These are phyloP conservation scores for Scheffersomyces stipitis DNA, from an alignment of 805 yeast genomes.

Conservation along the genomic window DNA sequence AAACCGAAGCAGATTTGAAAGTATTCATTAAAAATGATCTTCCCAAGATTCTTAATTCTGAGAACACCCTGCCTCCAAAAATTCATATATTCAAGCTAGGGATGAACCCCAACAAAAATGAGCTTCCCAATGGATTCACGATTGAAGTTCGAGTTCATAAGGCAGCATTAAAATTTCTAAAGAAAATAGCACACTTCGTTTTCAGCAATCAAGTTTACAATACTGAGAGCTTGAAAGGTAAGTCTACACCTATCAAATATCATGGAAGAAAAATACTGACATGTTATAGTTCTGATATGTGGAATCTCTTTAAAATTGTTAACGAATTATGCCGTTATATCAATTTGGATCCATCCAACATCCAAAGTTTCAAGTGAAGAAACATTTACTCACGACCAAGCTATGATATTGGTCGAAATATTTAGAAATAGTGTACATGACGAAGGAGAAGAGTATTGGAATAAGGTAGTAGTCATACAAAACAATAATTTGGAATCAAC, in stretches of 20 bases:
- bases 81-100: conserved; percentile 8
- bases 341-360: conserved; percentile 3
- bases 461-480: conserved; percentile 1
- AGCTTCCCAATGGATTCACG: conserved; percentile 9
- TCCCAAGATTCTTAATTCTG: background rate
- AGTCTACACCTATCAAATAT: background rate
- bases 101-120: conserved; percentile 4
- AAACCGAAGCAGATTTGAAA: conserved; percentile 5
- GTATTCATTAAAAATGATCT: conserved; percentile 1
- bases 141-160: conserved; percentile 7
- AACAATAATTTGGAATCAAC: conserved; percentile 1
- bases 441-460: background rate
- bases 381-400: background rate
- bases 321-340: conserved; percentile 2
- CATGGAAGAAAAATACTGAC: conserved; percentile 2
- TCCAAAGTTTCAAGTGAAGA: background rate
- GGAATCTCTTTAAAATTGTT: conserved; percentile 7
- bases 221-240: background rate
- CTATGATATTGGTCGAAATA: background rate
- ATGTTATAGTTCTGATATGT: conserved; percentile 5
- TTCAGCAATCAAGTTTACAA: conserved; percentile 6
- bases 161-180: conserved; percentile 2
- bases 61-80: background rate
- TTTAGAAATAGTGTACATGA: background rate
- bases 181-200: conserved; percentile 1